phyloP scores from a whole-genome alignment of 2,329 filamentous ascomycete species.

The Helminthosporium solani region DNA sequence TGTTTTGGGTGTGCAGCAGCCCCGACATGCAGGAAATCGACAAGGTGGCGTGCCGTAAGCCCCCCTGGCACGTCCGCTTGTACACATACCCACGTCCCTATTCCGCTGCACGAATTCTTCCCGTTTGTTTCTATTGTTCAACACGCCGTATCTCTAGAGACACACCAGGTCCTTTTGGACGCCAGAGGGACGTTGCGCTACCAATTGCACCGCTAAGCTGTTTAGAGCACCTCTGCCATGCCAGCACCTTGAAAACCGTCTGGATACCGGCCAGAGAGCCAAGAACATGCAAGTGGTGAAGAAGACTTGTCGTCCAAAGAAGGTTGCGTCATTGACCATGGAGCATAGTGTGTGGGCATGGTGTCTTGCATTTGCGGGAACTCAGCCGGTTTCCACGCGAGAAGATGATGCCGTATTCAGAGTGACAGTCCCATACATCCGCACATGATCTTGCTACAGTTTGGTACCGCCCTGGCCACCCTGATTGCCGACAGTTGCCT shows the following conservation, averaged over 20 bases:
- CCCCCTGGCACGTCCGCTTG: no score
- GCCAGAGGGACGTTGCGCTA: no score
- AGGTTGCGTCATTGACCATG: conserved; percentile 31
- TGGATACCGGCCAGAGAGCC: not conserved
- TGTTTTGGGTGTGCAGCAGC: conserved; percentile 21
- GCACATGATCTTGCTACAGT: no score
- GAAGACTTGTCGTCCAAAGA: conserved; percentile 16
- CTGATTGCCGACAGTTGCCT: not conserved
- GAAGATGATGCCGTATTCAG: conserved; percentile 13
- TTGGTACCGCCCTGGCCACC: not conserved
- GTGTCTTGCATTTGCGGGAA: conserved; percentile 34
- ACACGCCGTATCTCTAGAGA: no score
- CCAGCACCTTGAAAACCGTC: not conserved
- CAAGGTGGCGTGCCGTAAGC: conserved; percentile 12
- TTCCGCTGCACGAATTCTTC: conserved; percentile 12
- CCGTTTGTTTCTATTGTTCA: not conserved
- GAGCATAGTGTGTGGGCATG: conserved; percentile 22
- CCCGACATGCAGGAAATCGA: conserved; percentile 34
- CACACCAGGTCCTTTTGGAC: no score
- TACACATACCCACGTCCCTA: no score
- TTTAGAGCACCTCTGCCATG: not conserved
- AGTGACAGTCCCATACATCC: not conserved
- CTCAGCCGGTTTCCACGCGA: conserved; percentile 37
- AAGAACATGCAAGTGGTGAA: not conserved
- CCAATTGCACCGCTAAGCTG: no score